Base-by-base conservation (phyloP, 352 stramenopile genomes). In the Globisporangium lucens region DNA sequence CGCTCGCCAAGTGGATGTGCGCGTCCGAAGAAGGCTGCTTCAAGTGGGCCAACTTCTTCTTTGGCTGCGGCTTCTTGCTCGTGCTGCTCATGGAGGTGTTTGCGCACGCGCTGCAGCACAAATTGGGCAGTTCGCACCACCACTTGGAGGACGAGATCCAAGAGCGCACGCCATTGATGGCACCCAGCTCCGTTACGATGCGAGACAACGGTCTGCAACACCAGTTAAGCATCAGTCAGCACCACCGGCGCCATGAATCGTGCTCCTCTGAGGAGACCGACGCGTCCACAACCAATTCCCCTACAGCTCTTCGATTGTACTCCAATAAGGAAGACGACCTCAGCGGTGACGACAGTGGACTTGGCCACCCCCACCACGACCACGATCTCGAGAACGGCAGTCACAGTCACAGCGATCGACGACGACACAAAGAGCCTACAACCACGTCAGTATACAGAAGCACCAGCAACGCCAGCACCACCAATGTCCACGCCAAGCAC, bases 1-100 rank as follows among this genome's bases (percentile, higher is more conserved):
- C 83, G 56, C 80, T 95, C 12, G 73, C 70, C 0, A 52, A 65
- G 7, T 82, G 75, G 63, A 75, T 77, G 1, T 92, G 87, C 58
- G 22, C 46, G 22, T 69, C 83, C 0, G 59, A 65, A 8, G 67
- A 75, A 55, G 74, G 66, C 57, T 93, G 85, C 69, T 88, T 95
- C 60, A 77, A 85, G 66, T 89, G 84, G 71, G 80, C 85, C 56
- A 90, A 91, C 75, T 90, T 93, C 66, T 91, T 95, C 61, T 95
- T 90, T 61, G 83, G 77, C 38, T 67, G 79, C 52, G 87, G 87
- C 49, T 95, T 95, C 60, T 70, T 93, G 47, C 61, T 91, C 58
- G 79, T 95, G 33, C 68, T 95, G 66, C 61, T 95, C 13, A 68
- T 95, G 22, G 87, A 95, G 52, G 82, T 91, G 12, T 58, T 87